A percentile compares a stretch with the other conserved stretches of the same genome.
Conservation (phyloP, 176 grass and related monocot species). For the Triticum monococcum region DNA sequence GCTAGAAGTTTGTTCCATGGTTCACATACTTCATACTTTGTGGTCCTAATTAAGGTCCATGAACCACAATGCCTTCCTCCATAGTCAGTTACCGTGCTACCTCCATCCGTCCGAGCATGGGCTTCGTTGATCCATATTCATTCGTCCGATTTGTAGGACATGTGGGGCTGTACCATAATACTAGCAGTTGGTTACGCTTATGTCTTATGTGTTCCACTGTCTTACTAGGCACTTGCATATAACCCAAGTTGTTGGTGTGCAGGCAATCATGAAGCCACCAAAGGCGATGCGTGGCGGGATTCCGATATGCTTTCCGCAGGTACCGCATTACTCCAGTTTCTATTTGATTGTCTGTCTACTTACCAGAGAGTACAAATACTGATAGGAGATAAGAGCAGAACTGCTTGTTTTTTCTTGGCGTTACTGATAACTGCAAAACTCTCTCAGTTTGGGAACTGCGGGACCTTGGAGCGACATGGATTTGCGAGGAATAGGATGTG, state of each 20-base stretch:
- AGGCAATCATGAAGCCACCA: slow-evolving; percentile 87
- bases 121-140: not conserved
- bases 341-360: not conserved
- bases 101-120: not conserved
- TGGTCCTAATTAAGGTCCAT: slow-evolving; percentile 16
- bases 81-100: not conserved
- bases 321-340: not conserved
- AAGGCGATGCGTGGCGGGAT: slow-evolving; percentile 90
- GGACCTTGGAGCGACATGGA: slow-evolving; percentile 78
- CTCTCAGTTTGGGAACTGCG: slow-evolving; percentile 71
- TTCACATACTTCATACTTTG: not conserved
- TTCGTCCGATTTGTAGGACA: not conserved
- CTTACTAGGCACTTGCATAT: slow-evolving; percentile 6
- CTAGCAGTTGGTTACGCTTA: too few species aligned
- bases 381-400: not conserved
- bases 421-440: slow-evolving; percentile 12
- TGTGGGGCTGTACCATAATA: not conserved
- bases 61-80: not conserved
- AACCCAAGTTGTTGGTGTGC: slow-evolving; percentile 10
- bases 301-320: slow-evolving; percentile 92
- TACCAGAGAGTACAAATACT: not conserved
- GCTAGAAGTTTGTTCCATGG: not conserved
- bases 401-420: not conserved
- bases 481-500: slow-evolving; percentile 93
- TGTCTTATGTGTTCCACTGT: not conserved